A percentile compares a stretch with the other conserved stretches of the same genome.
Conservation (phyloP, 129 eudicot genomes). For the Saposhnikovia divaricata region DNA sequence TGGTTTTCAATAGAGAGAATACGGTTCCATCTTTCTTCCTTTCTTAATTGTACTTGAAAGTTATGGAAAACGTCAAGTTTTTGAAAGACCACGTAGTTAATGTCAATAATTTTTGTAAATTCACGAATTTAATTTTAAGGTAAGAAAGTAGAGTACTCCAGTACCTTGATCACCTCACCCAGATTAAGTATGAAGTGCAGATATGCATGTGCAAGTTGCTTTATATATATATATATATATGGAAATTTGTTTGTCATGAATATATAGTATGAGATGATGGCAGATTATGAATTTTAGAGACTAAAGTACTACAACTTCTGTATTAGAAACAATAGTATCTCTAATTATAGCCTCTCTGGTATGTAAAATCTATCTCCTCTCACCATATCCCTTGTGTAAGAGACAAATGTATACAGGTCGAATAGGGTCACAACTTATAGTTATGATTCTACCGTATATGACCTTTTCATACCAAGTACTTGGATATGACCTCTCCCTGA, state of each 20-base stretch:
- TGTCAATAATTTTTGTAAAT: not conserved
- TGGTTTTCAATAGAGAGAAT: slow-evolving; percentile 5
- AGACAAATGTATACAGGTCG: not conserved
- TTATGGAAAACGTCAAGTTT: not conserved
- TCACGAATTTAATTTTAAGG: not conserved
- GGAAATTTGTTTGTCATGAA: not conserved
- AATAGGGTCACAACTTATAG: too few species aligned
- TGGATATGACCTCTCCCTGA: too few species aligned
- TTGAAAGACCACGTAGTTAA: not conserved
- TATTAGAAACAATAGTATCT: not conserved
- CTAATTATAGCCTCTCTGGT: not conserved
- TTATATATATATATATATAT: not conserved
- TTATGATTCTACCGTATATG: too few species aligned
- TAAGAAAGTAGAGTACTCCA: not conserved
- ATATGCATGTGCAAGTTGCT: not conserved
- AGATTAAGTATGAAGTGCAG: not conserved
- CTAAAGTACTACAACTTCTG: not conserved
- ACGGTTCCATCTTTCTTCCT: not conserved
- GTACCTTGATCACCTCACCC: not conserved
- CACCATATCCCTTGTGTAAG: not conserved
- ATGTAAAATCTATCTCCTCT: not conserved
- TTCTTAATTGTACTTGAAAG: not conserved
- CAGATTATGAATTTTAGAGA: not conserved
- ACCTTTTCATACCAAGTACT: too few species aligned
- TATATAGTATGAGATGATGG: not conserved